These are phyloP conservation scores for Trichoderma sp. DNA, from an alignment of 2,329 filamentous ascomycete genomes.

Conservation along the genomic window DNA sequence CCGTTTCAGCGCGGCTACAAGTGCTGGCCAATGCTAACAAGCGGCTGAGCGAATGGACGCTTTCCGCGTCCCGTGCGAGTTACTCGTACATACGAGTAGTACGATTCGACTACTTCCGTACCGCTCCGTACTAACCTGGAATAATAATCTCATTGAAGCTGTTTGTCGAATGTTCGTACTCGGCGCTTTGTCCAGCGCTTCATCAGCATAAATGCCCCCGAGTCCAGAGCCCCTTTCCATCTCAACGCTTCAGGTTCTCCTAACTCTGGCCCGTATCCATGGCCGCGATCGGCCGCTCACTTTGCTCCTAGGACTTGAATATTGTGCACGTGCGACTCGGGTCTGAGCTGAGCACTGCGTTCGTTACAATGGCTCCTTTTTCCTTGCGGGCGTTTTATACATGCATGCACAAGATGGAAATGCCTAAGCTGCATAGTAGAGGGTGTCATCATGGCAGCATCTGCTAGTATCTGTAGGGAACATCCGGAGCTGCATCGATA, in stretches of 20 bases:
- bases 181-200: not conserved
- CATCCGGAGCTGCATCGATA: not conserved
- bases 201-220: constrained; percentile 7
- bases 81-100: not conserved
- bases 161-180: not conserved
- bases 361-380: not conserved
- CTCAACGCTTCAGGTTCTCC: not conserved
- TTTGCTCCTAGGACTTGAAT: not conserved
- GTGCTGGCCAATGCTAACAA: not conserved
- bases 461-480: not conserved
- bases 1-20: not conserved
- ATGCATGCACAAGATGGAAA: not conserved
- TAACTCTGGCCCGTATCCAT: not conserved
- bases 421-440: not conserved
- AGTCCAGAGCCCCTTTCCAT: constrained; percentile 9
- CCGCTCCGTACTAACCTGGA: not conserved
- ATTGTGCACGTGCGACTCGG: not conserved
- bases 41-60: not conserved
- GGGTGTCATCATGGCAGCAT: not conserved
- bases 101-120: not conserved
- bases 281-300: constrained; percentile 4
- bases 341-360: not conserved
- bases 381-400: not conserved
- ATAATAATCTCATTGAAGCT: not conserved
- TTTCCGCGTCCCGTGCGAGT: not conserved